phyloP scores from a whole-genome alignment of 306 rosid genomes.

The Calophaca sinica region DNA sequence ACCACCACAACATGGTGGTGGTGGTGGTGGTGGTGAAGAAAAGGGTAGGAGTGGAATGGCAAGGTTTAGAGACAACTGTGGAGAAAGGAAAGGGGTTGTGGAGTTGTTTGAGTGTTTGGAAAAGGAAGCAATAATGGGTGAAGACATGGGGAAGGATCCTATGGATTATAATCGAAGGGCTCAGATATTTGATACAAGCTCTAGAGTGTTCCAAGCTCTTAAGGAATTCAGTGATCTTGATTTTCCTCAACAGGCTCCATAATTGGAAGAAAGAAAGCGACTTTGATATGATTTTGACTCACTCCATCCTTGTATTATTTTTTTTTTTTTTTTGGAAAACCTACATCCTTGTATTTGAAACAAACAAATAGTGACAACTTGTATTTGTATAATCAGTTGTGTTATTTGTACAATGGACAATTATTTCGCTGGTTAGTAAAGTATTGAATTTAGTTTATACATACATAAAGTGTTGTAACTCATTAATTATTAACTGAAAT shows the following conservation, averaged over 20 bases:
- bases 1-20: not conserved
- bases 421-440: too few relatives aligned
- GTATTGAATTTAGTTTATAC: too few relatives aligned
- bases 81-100: conserved; percentile 57
- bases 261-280: not conserved
- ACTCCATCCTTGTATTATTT: too few relatives aligned
- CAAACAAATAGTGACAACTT: too few relatives aligned
- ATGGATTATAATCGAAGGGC: conserved; percentile 82
- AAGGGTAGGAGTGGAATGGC: conserved; percentile 38
- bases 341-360: too few relatives aligned
- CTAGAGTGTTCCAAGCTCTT: conserved; percentile 78
- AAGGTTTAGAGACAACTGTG: conserved; percentile 59
- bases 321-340: too few relatives aligned
- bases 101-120: conserved; percentile 81
- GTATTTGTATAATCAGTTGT: too few relatives aligned
- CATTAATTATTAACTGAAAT: too few relatives aligned
- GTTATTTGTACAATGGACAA: too few relatives aligned
- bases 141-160: conserved; percentile 77
- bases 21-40: conserved; percentile 47
- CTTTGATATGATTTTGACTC: not conserved
- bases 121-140: conserved; percentile 88
- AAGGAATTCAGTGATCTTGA: conserved; percentile 46
- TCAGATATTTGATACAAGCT: conserved; percentile 67
- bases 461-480: too few relatives aligned
- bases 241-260: not conserved